Evolutionary conservation across 2,329 filamentous ascomycete genomes (phyloP), one percentile per base, ranked within the genome.

Genomic region (Trichophyton rubrum): DNA sequence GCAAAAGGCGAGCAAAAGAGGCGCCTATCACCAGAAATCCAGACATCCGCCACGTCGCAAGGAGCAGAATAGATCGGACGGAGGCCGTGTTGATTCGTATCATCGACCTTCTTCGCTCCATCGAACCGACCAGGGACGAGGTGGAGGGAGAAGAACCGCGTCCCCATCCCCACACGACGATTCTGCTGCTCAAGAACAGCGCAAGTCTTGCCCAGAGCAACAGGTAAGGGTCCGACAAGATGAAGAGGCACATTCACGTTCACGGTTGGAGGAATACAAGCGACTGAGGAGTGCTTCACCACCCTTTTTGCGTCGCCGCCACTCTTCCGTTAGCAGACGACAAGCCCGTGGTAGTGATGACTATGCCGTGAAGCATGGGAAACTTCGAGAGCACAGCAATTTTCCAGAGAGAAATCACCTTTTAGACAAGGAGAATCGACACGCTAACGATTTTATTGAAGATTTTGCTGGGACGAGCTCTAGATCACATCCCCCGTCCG

Each of bases 231-330:
- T 69, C 20, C 66, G 64, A 62, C 68, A 66, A 62, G 66, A 68
- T 63, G 70, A 71, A 61, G 66, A 70, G 35, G 70, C 56, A 47
- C 57, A 68, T 57, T 15, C 60, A 62, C 55, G 59, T 45, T 41
- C 61, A 66, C 67, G 33, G 67, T 70, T 60, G 66, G 66, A 35
- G 74, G 75, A 59, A 68, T 70, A 73, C 57, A 72, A 72, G 65
- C 71, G 74, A 63, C 76, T 71, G 60, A 71, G 73, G 60, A 76
- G 73, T 64, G 72, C 73, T 60, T 76, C 75, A 33, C 73, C 66
- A 59, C 58, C 71, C 51, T 67, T 66, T 55, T 66, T 64, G 41
- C 67, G 67, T 59, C 68, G 64, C 24, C 67, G 68, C 38, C 66
- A 68, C 56, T 65, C 68, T 45, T 71, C 59, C 20, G 30, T n/a